Base-by-base conservation (phyloP, 805 yeast species). In the Ogataea angusta region DNA sequence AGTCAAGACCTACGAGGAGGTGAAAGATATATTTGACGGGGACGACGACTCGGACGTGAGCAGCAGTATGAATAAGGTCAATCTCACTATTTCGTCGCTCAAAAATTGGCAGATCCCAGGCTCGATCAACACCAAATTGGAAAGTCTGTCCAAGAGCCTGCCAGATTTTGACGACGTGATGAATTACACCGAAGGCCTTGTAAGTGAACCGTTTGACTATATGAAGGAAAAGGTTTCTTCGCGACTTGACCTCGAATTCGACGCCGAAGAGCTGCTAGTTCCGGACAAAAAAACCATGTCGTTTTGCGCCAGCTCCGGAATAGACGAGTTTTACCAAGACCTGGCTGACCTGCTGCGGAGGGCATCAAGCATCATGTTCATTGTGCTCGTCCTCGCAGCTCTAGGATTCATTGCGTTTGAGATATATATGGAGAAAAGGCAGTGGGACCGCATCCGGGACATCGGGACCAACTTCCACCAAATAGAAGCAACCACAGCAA, bases 131-230 rank as follows among this genome's bases (percentile, higher is more conserved):
- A 57, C 59, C 2, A 75, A 79, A 21, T 66, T 93, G 13, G 73
- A 75, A 3, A 47, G 54, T 0, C 60, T 89, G 30, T 64, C 74
- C 15, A 61, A 64, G 0, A 66, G 75, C 2, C 63, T 84, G 0
- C 95, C 95, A 0, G 74, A 77, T 45, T 87, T 87, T 57, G 76
- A 73, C 2, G 70, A 72, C 6, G 80, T 87, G 3, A 73, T 79
- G 53, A 75, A 79, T 43, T 70, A 72, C 15, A 79, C 93, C 0
- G 70, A 76, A 30, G 41, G 56, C 0, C 50, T 80, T 28, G 70
- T 91, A 7, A 62, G 72, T 3, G 54, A 50, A 2, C 96, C 96
- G 0, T 85, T 88, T 53, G 69, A 70, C 1, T 43, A 54, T 10
- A 59, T 84, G 2, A 66, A 71, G 30, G 46, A 56, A 1, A 64